Evolutionary conservation across 179 eudicot genomes (phyloP).

Genomic region (Carnegiea gigantea): DNA sequence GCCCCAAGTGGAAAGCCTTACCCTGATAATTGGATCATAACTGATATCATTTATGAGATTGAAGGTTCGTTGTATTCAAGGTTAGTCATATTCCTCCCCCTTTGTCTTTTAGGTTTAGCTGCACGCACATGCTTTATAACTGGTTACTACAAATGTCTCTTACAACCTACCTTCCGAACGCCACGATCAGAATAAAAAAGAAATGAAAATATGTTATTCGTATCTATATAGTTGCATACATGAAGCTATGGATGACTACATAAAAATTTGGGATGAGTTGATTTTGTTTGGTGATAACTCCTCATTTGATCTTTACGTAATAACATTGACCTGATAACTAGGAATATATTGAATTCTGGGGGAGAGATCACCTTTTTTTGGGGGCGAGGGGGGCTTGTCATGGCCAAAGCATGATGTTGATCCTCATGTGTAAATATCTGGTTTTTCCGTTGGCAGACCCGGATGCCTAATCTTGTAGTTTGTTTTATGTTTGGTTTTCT

Average conservation of each 20-base stretch:
- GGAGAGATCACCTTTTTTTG: too few relatives aligned
- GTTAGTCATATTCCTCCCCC: constrained; percentile 34
- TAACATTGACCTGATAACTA: too few relatives aligned
- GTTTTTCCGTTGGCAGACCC: background rate
- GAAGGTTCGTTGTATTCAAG: constrained; percentile 92
- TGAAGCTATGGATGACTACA: too few relatives aligned
- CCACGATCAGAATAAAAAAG: background rate
- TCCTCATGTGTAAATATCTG: background rate
- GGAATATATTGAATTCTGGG: too few relatives aligned
- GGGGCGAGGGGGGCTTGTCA: background rate
- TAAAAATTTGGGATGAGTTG: background rate
- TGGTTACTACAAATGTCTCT: background rate
- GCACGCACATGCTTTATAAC: background rate
- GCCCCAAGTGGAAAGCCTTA: constrained; percentile 99
- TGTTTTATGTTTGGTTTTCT: background rate
- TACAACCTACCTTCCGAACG: background rate
- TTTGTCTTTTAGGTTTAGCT: background rate
- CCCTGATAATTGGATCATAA: constrained; percentile 97
- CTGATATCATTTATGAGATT: constrained; percentile 86
- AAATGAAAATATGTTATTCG: too few relatives aligned
- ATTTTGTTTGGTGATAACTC: background rate
- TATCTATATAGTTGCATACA: too few relatives aligned
- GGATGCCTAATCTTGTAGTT: background rate
- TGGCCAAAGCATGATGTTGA: background rate
- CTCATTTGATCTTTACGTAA: too few relatives aligned